These are phyloP conservation scores for Fusarium torreyae DNA, from an alignment of 2,329 filamentous ascomycete species.

Conservation along the genomic window DNA sequence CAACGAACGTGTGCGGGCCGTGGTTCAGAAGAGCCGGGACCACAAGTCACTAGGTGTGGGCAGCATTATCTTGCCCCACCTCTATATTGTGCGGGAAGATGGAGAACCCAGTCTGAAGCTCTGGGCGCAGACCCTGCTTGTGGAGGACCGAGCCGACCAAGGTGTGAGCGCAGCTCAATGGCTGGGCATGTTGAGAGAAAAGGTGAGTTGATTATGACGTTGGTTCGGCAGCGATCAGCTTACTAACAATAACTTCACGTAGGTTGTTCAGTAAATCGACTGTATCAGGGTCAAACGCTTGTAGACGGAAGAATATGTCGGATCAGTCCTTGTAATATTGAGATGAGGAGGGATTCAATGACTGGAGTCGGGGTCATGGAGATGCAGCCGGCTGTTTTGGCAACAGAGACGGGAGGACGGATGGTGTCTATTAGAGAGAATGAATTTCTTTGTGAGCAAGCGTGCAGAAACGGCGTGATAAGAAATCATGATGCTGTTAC, in stretches of 20 bases:
- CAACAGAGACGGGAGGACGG: conserved; percentile 38
- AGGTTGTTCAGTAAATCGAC: conserved; percentile 56
- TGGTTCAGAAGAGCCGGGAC: conserved; percentile 93
- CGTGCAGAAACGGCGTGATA: conserved; percentile 9
- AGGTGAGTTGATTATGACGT: conserved; percentile 72
- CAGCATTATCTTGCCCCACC: conserved; percentile 90
- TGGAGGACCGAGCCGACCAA: conserved; percentile 96
- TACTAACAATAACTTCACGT: conserved; percentile 33
- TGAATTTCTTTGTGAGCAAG: conserved; percentile 39
- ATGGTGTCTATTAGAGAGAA: conserved; percentile 49
- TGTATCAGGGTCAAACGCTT: conserved; percentile 29
- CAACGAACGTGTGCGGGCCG: conserved; percentile 91
- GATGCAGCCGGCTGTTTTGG: conserved; percentile 37
- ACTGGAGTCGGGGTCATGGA: conserved; percentile 45
- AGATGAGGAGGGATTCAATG: conserved; percentile 42
- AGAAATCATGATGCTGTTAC: conserved; percentile 12
- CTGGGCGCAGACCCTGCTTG: conserved; percentile 95
- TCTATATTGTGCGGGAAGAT: conserved; percentile 95
- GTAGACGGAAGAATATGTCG: conserved; percentile 38
- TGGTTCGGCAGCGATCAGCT: neutral
- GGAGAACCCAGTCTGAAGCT: conserved; percentile 95
- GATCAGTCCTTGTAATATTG: conserved; percentile 46
- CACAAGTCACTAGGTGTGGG: conserved; percentile 89
- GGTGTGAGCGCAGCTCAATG: conserved; percentile 93
- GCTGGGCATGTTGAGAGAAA: conserved; percentile 92